phyloP scores from a whole-genome alignment of 352 stramenopile genomes.

The Phytopythium delawarense region DNA sequence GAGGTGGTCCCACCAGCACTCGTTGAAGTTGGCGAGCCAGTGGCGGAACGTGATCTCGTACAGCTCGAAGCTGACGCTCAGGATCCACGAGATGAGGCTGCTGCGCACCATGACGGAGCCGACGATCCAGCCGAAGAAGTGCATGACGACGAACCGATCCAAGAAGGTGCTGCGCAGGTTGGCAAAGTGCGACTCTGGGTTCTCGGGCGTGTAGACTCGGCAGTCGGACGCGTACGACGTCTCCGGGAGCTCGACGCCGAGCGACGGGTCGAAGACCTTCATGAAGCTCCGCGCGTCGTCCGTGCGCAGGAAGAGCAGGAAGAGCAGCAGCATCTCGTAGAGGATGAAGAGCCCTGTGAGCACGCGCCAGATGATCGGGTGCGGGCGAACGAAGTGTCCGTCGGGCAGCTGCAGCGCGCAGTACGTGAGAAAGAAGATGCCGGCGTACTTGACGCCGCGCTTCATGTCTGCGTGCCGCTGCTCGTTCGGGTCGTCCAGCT shows the following conservation, averaged over 20 bases:
- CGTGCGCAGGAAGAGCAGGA: constrained; percentile 83
- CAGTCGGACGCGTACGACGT: constrained; percentile 83
- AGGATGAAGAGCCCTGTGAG: constrained; percentile 90
- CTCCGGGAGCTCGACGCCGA: constrained; percentile 77
- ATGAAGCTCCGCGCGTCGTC: constrained; percentile 81
- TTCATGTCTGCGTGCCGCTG: constrained; percentile 53
- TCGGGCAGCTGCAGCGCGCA: constrained; percentile 83
- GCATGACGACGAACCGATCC: constrained; percentile 88
- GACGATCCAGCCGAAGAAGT: constrained; percentile 89
- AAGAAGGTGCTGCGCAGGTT: constrained; percentile 82
- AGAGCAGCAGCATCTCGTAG: constrained; percentile 89
- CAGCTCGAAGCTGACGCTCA: constrained; percentile 84
- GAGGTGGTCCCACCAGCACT: constrained; percentile 95
- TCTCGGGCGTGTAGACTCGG: constrained; percentile 84
- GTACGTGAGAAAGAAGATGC: constrained; percentile 86
- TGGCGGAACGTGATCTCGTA: constrained; percentile 89
- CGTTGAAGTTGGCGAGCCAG: constrained; percentile 93
- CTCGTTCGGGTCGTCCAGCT: constrained; percentile 29
- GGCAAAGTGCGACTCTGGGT: constrained; percentile 67
- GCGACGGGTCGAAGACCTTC: constrained; percentile 72
- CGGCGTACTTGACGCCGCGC: constrained; percentile 73
- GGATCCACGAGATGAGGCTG: constrained; percentile 77
- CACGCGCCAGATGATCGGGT: constrained; percentile 89
- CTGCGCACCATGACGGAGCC: constrained; percentile 83
- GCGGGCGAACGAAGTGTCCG: constrained; percentile 83